Conservation (phyloP, 2,329 filamentous ascomycete species). For the Penicillium vulpinum region DNA sequence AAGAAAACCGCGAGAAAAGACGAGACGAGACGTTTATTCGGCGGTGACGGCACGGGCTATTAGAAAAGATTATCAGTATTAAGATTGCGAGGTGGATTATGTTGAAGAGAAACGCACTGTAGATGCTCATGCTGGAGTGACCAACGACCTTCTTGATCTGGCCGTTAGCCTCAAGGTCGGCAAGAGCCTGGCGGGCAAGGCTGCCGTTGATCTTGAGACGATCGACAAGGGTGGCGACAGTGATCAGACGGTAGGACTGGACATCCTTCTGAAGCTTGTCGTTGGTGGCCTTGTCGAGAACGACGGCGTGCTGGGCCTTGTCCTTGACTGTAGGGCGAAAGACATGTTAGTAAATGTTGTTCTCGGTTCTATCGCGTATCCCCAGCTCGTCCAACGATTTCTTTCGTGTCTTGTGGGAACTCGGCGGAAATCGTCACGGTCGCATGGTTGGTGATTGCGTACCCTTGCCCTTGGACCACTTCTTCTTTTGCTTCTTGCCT, state of each 20-base stretch:
- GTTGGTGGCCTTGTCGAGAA: constrained; percentile 95
- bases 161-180: constrained; percentile 95
- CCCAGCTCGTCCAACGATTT: constrained; percentile 17
- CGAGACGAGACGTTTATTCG: constrained; percentile 42
- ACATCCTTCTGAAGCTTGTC: constrained; percentile 99
- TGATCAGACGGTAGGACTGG: constrained; percentile 99
- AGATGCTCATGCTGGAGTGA: constrained; percentile 98
- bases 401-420: constrained; percentile 7
- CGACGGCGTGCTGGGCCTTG: constrained; percentile 98
- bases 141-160: constrained; percentile 96
- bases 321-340: constrained; percentile 79
- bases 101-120: constrained; percentile 64
- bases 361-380: constrained; percentile 7
- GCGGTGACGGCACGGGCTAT: constrained; percentile 47
- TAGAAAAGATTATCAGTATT: constrained; percentile 13
- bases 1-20: constrained; percentile 40
- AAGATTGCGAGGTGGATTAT: too few species aligned
- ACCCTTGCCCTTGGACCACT: constrained; percentile 61
- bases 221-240: constrained; percentile 97
- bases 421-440: constrained; percentile 25
- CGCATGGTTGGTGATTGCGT: constrained; percentile 34
- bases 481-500: constrained; percentile 58
- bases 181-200: constrained; percentile 83
- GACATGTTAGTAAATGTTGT: constrained; percentile 19
- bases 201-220: constrained; percentile 99